Evolutionary conservation across 352 stramenopile genomes (phyloP), one percentile per base, ranked within the genome.

Genomic region (Globisporangium mamillatum): DNA sequence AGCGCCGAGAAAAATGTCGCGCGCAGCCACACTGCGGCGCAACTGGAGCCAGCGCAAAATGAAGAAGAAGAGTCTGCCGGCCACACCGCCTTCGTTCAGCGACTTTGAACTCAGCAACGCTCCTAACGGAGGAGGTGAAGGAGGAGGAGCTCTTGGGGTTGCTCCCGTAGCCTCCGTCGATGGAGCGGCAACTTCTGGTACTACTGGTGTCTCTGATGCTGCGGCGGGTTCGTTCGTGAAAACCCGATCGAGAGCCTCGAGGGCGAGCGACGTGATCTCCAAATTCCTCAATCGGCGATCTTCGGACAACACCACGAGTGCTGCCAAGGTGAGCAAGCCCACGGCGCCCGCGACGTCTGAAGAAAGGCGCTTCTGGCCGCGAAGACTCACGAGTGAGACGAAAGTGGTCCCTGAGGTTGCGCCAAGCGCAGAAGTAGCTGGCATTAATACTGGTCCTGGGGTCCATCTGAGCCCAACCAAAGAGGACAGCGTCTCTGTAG

Each of bases 301-400:
- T 1, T 61, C 54, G 9, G 60, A 57, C 10, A 48, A 63, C 54
- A 24, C 16, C 32, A 53, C 18, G 3, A 18, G 36, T 10, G 36
- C 36, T 10, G 46, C 38, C 20, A 58, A 61, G 3, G 20, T 3
- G 16, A 10, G 24, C 18, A 20, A 44, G 8, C 36, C 54, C 50
- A 63, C 20, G 29, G 22, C 27, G 3, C 62, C 24, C 1, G 34
- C 63, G 34, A 54, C 53, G 18, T 56, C 63, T 0, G 63, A 63
- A 4, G 63, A 63, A 14, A 54, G 54, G 20, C 63, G 63, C 1
- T 68, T 68, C 63, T 68, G 63, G 63, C 54, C 41, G 14, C 54
- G 63, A 27, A 27, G 63, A 20, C 38, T 68, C 38, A 36, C 38
- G 29, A 68, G 38, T n/a, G 53, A 68, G 63, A 68, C 63, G 63